Evolutionary conservation across 352 stramenopile genomes (phyloP).

Genomic region (Vaucheria bursata): DNA sequence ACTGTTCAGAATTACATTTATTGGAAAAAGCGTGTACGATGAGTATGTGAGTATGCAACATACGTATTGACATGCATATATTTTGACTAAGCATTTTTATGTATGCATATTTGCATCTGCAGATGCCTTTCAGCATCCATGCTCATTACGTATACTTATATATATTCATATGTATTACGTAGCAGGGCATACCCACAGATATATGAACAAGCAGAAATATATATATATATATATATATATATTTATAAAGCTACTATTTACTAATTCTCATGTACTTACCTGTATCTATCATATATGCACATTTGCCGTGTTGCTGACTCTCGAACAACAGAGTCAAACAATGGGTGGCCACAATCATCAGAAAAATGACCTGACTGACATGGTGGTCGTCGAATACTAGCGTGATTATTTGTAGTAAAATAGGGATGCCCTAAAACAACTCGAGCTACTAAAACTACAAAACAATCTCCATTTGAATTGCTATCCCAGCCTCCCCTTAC

Average conservation of each 20-base stretch:
- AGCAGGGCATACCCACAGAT: no score
- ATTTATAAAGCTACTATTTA: not conserved
- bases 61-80: no score
- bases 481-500: not conserved
- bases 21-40: no score
- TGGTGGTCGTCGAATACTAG: not conserved
- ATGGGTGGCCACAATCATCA: conserved; percentile 1
- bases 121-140: no score
- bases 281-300: conserved; percentile 11
- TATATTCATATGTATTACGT: no score
- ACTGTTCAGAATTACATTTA: no score
- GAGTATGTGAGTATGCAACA: no score
- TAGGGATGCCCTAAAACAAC: not conserved
- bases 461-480: not conserved
- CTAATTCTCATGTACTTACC: not conserved
- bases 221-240: no score
- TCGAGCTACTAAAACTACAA: not conserved
- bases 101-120: no score
- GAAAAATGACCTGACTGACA: not conserved
- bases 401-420: not conserved
- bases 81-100: no score
- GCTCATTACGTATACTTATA: no score
- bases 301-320: conserved; percentile 1
- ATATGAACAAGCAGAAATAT: no score
- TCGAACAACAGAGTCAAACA: not conserved